A percentile compares a stretch with the other conserved stretches of the same genome.
These are phyloP conservation scores for Flaveria sonorensis DNA, from an alignment of 129 eudicot genomes.

Conservation along the genomic window DNA sequence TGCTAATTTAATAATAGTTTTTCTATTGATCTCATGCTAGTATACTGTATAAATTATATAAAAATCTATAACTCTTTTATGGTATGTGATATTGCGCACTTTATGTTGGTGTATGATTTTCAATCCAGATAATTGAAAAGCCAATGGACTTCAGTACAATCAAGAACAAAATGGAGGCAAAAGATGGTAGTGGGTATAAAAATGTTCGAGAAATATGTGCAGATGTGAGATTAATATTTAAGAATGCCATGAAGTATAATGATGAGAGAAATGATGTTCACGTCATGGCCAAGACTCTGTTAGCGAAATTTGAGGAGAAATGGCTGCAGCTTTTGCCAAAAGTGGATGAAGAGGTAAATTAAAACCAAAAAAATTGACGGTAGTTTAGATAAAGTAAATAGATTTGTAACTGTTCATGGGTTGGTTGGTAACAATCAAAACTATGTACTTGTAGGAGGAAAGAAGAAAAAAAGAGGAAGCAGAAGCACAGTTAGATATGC, in stretches of 20 bases:
- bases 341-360: constrained; percentile 87
- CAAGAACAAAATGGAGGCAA: constrained; percentile 72
- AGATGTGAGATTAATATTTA: constrained; percentile 83
- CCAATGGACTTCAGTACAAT: constrained; percentile 93
- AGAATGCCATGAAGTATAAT: constrained; percentile 87
- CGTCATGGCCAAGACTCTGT: constrained; percentile 83
- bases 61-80: not conserved
- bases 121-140: constrained; percentile 66
- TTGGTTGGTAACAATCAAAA: constrained; percentile 20
- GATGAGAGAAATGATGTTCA: constrained; percentile 82
- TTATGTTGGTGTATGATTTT: constrained; percentile 25
- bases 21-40: not conserved
- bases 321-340: constrained; percentile 93
- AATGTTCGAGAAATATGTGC: constrained; percentile 81
- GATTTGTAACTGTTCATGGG: not conserved
- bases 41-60: not conserved
- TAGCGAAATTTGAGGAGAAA: constrained; percentile 86
- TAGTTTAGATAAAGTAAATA: not conserved
- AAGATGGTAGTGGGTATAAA: constrained; percentile 78
- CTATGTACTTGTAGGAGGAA: constrained; percentile 54
- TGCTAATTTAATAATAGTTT: not conserved
- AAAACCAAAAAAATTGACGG: not conserved
- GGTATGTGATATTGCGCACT: not conserved
- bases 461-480: constrained; percentile 82
- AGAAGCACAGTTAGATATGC: constrained; percentile 62